These are phyloP conservation scores for Hippophae gyantsensis DNA, from an alignment of 306 rosid genomes.

Conservation along the genomic window DNA sequence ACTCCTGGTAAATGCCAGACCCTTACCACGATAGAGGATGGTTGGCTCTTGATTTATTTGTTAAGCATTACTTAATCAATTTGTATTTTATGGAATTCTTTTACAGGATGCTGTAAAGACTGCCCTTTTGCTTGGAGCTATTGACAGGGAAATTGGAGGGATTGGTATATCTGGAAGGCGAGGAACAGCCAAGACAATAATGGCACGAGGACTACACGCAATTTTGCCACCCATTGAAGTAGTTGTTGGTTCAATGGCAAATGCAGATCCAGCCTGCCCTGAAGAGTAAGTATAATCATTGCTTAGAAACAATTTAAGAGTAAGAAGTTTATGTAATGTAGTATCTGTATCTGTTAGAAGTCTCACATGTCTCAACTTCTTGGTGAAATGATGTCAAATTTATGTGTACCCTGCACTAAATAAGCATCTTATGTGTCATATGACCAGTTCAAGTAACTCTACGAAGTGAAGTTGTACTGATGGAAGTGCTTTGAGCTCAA, in stretches of 20 bases:
- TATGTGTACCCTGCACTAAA: neutral
- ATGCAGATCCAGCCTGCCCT: conserved; percentile 77
- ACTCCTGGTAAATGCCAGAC: no score
- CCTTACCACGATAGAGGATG: neutral
- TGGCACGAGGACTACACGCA: conserved; percentile 92
- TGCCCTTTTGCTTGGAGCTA: conserved; percentile 89
- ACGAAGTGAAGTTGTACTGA: neutral
- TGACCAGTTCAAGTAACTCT: conserved; percentile 1
- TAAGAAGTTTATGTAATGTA: neutral
- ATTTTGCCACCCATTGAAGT: conserved; percentile 91
- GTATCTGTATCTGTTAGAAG: neutral
- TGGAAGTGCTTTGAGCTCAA: neutral
- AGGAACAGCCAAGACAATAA: conserved; percentile 89
- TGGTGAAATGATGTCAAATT: neutral
- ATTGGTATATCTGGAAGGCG: conserved; percentile 86
- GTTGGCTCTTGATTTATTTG: neutral
- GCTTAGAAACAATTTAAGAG: conserved; percentile 9
- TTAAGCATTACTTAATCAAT: neutral
- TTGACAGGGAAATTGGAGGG: conserved; percentile 80
- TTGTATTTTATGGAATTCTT: conserved; percentile 8
- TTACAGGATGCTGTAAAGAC: conserved; percentile 88
- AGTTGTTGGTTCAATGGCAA: conserved; percentile 73
- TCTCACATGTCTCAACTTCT: neutral
- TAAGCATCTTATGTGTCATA: neutral
- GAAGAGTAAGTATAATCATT: conserved; percentile 70